Evolutionary conservation across 2,329 filamentous ascomycete species (phyloP), one percentile per base, ranked within the genome.

Genomic region (Salinomyces thailandicus): DNA sequence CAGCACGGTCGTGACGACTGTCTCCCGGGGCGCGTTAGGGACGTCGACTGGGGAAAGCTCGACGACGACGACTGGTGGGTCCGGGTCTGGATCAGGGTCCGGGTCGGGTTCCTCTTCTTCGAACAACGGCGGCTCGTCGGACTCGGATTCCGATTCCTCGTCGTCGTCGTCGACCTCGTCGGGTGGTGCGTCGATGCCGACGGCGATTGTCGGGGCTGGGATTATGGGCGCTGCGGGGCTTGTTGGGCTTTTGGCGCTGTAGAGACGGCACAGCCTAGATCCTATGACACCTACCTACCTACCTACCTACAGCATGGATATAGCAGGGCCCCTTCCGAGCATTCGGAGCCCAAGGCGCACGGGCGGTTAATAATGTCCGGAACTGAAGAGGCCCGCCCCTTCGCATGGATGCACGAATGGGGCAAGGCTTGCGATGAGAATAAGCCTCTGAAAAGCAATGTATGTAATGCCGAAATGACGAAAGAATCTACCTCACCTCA

Each of bases 231-330:
- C 65, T 33, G 37, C 66, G 20, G 63, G 60, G 45, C 46, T 68
- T 31, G 38, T 66, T 20, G 63, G 60, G 46, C 54, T 67, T 46
- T 51, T 68, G 37, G 62, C 58, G 32, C 44, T 67, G 41, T 68
- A 61, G 54, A 30, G 7, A 14, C n/a, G n/a, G n/a, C n/a, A n/a
- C n/a, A n/a, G n/a, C n/a, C n/a, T n/a, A n/a, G n/a, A n/a, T n/a
- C n/a, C n/a, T n/a, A n/a, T n/a, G n/a, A n/a, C n/a, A n/a, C n/a
- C n/a, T n/a, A n/a, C n/a, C n/a, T n/a, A n/a, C n/a, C n/a, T n/a
- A n/a, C n/a, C n/a, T n/a, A n/a, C n/a, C n/a, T n/a, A n/a, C n/a
- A n/a, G n/a, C n/a, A n/a, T n/a, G n/a, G n/a, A n/a, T n/a, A n/a
- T n/a, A n/a, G n/a, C n/a, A n/a, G n/a, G n/a, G n/a, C n/a, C n/a